Conservation (phyloP, 192 early-diverging fungal species). For the Mortierella hygrophila region DNA sequence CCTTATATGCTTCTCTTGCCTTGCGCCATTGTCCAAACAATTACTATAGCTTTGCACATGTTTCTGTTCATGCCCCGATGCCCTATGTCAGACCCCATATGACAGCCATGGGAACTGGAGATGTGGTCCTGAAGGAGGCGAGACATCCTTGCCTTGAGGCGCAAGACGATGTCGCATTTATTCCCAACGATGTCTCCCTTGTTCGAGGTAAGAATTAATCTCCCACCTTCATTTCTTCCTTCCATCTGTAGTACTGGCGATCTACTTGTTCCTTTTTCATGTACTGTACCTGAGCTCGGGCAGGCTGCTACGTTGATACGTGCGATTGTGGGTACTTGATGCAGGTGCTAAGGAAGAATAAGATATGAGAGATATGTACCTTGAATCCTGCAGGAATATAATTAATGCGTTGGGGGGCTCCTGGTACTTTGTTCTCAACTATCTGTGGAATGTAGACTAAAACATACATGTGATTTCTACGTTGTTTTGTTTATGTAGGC, state of each 20-base stretch:
- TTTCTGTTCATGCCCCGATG: slow-evolving; percentile 82
- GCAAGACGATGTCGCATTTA: slow-evolving; percentile 92
- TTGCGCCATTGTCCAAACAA: slow-evolving; percentile 14
- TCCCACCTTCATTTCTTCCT: background rate
- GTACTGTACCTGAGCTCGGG: background rate
- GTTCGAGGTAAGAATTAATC: slow-evolving; percentile 62
- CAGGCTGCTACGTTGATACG: background rate
- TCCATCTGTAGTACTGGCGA: background rate
- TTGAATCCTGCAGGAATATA: slow-evolving; percentile 9
- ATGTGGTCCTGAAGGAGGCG: slow-evolving; percentile 75
- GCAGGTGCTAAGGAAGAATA: background rate
- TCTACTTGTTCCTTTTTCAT: background rate
- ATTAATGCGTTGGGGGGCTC: background rate
- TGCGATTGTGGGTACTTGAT: background rate
- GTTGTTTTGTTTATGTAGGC: slow-evolving; percentile 41
- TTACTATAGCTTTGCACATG: slow-evolving; percentile 83
- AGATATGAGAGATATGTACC: background rate
- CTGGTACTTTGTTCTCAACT: background rate
- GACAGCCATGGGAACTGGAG: slow-evolving; percentile 68
- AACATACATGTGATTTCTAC: slow-evolving; percentile 3
- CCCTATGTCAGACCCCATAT: slow-evolving; percentile 89
- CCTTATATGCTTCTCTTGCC: background rate
- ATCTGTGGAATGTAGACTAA: background rate
- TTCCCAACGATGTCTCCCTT: slow-evolving; percentile 92
- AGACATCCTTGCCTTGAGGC: slow-evolving; percentile 96